Base-by-base conservation (phyloP, 768 basidiomycete genomes). In the Candolleomyces efflorescens region DNA sequence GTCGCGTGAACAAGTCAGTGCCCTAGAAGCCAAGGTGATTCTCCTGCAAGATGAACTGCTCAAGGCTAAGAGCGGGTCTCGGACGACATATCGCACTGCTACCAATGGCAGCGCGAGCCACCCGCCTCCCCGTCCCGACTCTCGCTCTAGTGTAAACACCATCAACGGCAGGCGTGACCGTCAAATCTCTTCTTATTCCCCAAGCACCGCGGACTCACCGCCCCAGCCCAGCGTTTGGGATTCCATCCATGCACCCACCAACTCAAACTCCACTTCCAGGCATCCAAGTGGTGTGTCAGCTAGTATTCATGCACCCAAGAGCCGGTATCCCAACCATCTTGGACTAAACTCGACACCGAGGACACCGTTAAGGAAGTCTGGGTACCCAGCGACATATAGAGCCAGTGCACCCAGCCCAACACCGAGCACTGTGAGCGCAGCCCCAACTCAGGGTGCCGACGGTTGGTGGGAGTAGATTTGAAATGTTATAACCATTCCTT, bases 401-500 rank as follows among this genome's bases (percentile, higher is more conserved):
- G 67, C 71, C 2, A 71, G 74, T 43, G 67, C 74, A 18, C 78
- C 85, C 13, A 93, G 91, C 1, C 92, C 92, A 7, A 85, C 91
- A 24, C 85, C 84, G 23, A 93, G 92, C 65, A 82, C 75, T 1
- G 85, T 87, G n/a, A 90, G 89, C 20, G 75, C 82, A 26, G 79
- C 85, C 9, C 89, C 87, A 6, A 91, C 88, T 0, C 75, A 83
- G 58, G 83, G 82, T 43, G 77, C 84, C 1, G 86, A 93, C 48
- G 92, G 91, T 37, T 94, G 91, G 92, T 93, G 84, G 82, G 73
- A 75, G 64, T 90, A 75, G 74, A 60, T 32, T 32, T 11, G 32
- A 32, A 32, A 32, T 11, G 11, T 7, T 32, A 32, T 5, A 32
- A 11, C 11, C 32, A 7, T 32, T n/a, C n/a, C n/a, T 11, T 32